phyloP scores from a whole-genome alignment of 306 rosid species.

The Abrus precatorius region DNA sequence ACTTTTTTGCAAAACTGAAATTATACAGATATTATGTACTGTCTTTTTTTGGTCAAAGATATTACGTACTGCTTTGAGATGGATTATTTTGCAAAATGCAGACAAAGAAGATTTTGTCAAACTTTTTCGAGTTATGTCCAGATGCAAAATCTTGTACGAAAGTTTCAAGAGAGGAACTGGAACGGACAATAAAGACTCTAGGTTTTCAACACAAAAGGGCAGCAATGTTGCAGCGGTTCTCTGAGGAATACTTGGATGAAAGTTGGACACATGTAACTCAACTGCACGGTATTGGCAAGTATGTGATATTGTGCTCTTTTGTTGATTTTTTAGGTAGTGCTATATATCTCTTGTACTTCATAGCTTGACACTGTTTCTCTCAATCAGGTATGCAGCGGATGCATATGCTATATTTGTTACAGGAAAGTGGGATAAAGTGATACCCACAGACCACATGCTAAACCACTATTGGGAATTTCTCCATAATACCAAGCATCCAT shows the following conservation, averaged over 20 bases:
- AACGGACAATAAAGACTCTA: conserved; percentile 54
- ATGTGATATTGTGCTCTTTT: conserved; percentile 1
- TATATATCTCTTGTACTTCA: not conserved
- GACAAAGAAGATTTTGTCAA: conserved; percentile 49
- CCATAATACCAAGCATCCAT: not conserved
- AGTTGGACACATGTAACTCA: conserved; percentile 82
- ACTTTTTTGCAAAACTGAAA: not conserved
- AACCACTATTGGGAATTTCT: conserved; percentile 68
- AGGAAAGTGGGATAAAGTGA: conserved; percentile 61
- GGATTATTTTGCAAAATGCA: conserved; percentile 49
- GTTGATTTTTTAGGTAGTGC: not conserved
- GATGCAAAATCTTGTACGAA: conserved; percentile 67
- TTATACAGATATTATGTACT: not conserved
- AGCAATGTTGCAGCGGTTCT: conserved; percentile 57
- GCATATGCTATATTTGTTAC: conserved; percentile 73
- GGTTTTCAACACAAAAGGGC: conserved; percentile 72
- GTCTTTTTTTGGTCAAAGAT: too few species aligned
- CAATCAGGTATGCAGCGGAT: conserved; percentile 73
- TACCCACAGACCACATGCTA: conserved; percentile 59
- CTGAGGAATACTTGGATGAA: conserved; percentile 65
- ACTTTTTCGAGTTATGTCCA: conserved; percentile 73
- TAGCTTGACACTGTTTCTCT: not conserved
- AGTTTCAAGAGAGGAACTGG: conserved; percentile 58
- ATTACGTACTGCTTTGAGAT: conserved; percentile 4
- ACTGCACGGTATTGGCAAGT: conserved; percentile 86